phyloP scores from a whole-genome alignment of 2,329 filamentous ascomycete genomes.

The Fusarium buxicola region DNA sequence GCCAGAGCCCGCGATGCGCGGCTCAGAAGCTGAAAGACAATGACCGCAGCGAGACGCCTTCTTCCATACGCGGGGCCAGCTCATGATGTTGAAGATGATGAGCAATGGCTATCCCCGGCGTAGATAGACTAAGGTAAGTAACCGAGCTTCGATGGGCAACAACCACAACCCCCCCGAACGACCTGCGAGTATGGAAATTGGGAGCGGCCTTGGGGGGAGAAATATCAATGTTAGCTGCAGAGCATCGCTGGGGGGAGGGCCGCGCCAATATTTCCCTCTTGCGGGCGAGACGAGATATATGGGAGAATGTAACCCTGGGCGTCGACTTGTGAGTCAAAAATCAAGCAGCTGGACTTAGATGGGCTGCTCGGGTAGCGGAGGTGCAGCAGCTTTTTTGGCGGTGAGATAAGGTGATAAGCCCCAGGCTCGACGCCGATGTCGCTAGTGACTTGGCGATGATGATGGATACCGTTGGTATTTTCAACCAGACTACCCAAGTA shows the following conservation, averaged over 20 bases:
- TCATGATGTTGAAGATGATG: constrained; percentile 51
- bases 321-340: constrained; percentile 35
- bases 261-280: constrained; percentile 4
- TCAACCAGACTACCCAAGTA: background rate
- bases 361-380: constrained; percentile 27
- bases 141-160: constrained; percentile 16
- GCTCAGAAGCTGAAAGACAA: constrained; percentile 25
- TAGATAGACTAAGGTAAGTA: constrained; percentile 16
- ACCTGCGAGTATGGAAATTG: constrained; percentile 25
- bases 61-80: constrained; percentile 54
- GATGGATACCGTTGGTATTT: constrained; percentile 16
- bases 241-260: constrained; percentile 32
- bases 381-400: constrained; percentile 24
- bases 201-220: constrained; percentile 36
- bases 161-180: constrained; percentile 37
- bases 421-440: constrained; percentile 38
- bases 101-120: constrained; percentile 23
- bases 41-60: constrained; percentile 49
- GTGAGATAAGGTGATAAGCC: constrained; percentile 46
- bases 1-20: constrained; percentile 2
- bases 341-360: constrained; percentile 29
- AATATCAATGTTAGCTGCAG: constrained; percentile 35
- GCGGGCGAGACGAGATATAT: background rate
- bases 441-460: constrained; percentile 18
- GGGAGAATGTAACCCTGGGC: constrained; percentile 2